Percentiles rank a stretch among this genome's conserved stretches.
These are phyloP conservation scores for Ophiocordyceps robertsii DNA, from an alignment of 2,329 filamentous ascomycete genomes.

Conservation along the genomic window DNA sequence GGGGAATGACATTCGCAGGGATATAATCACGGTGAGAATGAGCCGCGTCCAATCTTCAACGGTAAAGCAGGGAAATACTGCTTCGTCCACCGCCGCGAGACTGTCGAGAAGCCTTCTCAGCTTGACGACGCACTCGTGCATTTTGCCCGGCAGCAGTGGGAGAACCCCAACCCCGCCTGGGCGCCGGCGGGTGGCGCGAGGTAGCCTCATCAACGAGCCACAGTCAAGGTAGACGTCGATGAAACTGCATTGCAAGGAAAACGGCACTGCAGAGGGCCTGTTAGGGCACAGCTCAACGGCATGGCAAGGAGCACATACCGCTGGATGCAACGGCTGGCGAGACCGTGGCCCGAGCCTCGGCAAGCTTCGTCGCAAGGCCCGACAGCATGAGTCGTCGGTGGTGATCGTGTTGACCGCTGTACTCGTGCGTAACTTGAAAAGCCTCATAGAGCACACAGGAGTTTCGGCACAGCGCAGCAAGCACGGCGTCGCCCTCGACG, in stretches of 20 bases:
- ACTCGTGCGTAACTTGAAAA: conserved; percentile 15
- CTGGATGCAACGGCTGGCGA: conserved; percentile 5
- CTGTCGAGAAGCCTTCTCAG: conserved; percentile 19
- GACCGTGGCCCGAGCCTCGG: neutral
- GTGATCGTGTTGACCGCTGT: conserved; percentile 5
- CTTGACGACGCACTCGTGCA: conserved; percentile 11
- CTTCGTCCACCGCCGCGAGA: conserved; percentile 14
- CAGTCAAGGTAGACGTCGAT: conserved; percentile 25
- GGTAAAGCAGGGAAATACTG: conserved; percentile 22
- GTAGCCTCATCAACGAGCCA: conserved; percentile 19
- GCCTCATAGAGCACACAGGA: conserved; percentile 26
- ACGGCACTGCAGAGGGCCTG: conserved; percentile 6
- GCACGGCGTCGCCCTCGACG: conserved; percentile 24
- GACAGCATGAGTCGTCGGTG: neutral
- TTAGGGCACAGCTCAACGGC: conserved; percentile 1
- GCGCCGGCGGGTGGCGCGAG: conserved; percentile 2
- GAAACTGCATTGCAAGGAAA: conserved; percentile 20
- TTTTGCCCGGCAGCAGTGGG: conserved; percentile 7
- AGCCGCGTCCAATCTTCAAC: conserved; percentile 29
- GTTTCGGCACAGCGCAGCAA: conserved; percentile 29
- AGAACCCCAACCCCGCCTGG: conserved; percentile 2
- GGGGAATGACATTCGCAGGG: conserved; percentile 33
- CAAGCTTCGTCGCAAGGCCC: neutral
- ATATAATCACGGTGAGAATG: conserved; percentile 26
- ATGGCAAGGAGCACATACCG: conserved; percentile 3